A percentile compares a stretch with the other conserved stretches of the same genome.
phyloP scores from a whole-genome alignment of 345 rosid species.

The Ricinus communis region DNA sequence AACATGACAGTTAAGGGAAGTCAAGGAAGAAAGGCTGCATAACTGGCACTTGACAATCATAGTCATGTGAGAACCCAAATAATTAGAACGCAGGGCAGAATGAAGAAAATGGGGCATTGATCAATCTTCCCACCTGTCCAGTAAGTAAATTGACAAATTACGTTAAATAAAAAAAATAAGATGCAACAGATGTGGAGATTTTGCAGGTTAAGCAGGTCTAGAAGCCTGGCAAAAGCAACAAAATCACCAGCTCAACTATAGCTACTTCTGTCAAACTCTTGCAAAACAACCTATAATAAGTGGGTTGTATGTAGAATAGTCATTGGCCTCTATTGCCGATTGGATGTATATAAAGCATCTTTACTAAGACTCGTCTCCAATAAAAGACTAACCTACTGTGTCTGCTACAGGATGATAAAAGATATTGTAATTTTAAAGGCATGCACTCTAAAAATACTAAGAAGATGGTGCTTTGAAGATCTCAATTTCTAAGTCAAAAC shows the following conservation, averaged over 20 bases:
- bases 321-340: not conserved
- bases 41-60: not conserved
- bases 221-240: not conserved
- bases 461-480: not conserved
- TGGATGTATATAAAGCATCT: not conserved
- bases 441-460: not conserved
- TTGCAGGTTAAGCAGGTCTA: constrained; percentile 1
- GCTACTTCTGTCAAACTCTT: no score
- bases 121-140: not conserved
- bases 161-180: not conserved
- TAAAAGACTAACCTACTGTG: not conserved
- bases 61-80: constrained; percentile 4
- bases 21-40: constrained; percentile 20
- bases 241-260: no score
- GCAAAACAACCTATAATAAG: no score
- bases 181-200: not conserved
- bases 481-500: not conserved
- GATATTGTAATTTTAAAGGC: no score
- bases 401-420: no score
- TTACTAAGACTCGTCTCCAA: not conserved
- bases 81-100: not conserved
- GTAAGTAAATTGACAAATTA: not conserved
- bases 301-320: no score
- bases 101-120: not conserved
- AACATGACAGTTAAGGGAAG: constrained; percentile 28